Conservation (phyloP, 2,329 filamentous ascomycete genomes). For the Alternaria brassicae region DNA sequence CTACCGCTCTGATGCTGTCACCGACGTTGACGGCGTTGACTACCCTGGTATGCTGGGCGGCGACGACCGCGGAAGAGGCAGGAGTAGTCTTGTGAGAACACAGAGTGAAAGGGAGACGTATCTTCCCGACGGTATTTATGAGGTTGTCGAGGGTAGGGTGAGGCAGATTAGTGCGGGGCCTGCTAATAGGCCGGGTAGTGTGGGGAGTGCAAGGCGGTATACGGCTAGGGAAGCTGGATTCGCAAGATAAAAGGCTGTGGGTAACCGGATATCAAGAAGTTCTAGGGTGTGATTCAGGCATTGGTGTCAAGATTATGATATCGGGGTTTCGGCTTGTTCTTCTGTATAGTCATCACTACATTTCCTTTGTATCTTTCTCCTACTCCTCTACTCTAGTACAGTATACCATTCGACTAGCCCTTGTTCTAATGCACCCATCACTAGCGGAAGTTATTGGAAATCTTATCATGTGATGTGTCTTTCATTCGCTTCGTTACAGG, state of each 20-base stretch:
- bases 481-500: neutral
- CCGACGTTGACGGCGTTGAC: neutral
- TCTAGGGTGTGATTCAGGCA: neutral
- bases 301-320: neutral
- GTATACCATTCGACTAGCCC: neutral
- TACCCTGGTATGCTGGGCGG: constrained; percentile 3
- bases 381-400: neutral
- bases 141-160: constrained; percentile 13
- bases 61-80: neutral
- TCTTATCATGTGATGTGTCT: no score
- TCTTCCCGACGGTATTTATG: constrained; percentile 12
- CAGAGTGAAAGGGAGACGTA: constrained; percentile 7
- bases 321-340: neutral
- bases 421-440: neutral
- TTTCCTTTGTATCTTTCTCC: neutral
- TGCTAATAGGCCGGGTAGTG: neutral
- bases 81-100: neutral
- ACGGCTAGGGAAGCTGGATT: constrained; percentile 8
- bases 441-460: neutral
- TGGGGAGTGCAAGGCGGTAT: neutral
- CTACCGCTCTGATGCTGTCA: neutral
- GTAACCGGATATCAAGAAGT: no score
- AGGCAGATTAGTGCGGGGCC: constrained; percentile 6
- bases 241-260: neutral
- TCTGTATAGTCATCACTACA: neutral